These are phyloP conservation scores for Gastrolobium villosum DNA, from an alignment of 306 rosid genomes.

Conservation along the genomic window DNA sequence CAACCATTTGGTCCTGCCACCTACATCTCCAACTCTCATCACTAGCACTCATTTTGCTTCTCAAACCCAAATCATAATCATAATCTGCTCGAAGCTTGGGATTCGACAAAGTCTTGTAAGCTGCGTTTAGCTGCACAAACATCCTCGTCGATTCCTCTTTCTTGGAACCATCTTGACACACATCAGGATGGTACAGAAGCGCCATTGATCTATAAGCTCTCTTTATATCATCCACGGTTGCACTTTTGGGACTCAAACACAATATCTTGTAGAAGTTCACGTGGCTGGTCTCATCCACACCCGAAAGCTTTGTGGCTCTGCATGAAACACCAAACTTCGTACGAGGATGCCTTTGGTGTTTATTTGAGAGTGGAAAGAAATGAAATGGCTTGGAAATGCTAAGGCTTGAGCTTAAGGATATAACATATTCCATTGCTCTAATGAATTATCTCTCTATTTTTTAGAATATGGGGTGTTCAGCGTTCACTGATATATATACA, in stretches of 20 bases:
- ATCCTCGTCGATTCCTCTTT: slow-evolving; percentile 63
- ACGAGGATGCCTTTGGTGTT: background rate
- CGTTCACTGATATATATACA: background rate
- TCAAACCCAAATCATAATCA: slow-evolving; percentile 54
- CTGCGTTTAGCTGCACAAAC: slow-evolving; percentile 65
- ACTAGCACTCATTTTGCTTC: background rate
- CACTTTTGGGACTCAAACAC: slow-evolving; percentile 50
- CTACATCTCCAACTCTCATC: slow-evolving; percentile 41
- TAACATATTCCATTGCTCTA: slow-evolving; percentile 39
- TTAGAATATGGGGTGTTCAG: background rate
- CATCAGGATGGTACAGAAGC: slow-evolving; percentile 69
- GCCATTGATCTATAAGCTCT: slow-evolving; percentile 73
- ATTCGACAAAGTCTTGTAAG: slow-evolving; percentile 64
- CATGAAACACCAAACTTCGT: slow-evolving; percentile 32
- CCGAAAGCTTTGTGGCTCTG: slow-evolving; percentile 15
- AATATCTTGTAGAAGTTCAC: slow-evolving; percentile 60
- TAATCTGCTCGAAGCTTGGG: slow-evolving; percentile 63
- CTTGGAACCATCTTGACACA: slow-evolving; percentile 55
- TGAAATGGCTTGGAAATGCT: slow-evolving; percentile 24
- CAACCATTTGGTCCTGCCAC: slow-evolving; percentile 65
- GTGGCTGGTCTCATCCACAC: background rate
- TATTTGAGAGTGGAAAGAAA: slow-evolving; percentile 16
- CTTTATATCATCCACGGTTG: slow-evolving; percentile 66
- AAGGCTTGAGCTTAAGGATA: slow-evolving; percentile 40
- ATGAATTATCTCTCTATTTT: background rate